phyloP scores from a whole-genome alignment of 140 eudicot species.

The Stevia rebaudiana region DNA sequence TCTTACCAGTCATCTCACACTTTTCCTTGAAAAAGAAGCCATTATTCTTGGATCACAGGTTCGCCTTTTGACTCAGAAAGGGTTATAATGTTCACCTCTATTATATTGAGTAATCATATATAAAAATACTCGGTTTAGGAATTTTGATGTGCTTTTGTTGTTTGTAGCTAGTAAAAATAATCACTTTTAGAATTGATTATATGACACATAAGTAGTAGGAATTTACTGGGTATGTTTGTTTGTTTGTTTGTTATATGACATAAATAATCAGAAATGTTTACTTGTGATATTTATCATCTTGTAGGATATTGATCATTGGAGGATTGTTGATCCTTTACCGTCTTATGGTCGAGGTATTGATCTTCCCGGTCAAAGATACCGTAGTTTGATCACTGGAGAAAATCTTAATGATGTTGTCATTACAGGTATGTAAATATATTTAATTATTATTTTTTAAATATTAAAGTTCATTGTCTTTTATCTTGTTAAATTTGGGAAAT shows the following conservation, averaged over 20 bases:
- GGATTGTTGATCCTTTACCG: slow-evolving; percentile 64
- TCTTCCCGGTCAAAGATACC: slow-evolving; percentile 74
- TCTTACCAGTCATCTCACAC: slow-evolving; percentile 89
- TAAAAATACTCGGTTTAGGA: not conserved
- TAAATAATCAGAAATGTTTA: not conserved
- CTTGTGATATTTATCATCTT: not conserved
- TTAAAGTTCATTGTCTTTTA: not conserved
- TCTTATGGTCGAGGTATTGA: slow-evolving; percentile 91
- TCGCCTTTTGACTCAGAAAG: not conserved
- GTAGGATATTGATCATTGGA: slow-evolving; percentile 74
- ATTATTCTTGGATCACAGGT: slow-evolving; percentile 84
- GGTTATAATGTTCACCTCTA: not conserved
- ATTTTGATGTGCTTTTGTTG: not conserved
- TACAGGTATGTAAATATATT: slow-evolving; percentile 46
- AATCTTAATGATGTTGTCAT: slow-evolving; percentile 75
- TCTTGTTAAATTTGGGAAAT: not conserved
- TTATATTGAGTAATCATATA: not conserved
- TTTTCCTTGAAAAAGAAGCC: slow-evolving; percentile 84
- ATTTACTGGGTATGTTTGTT: not conserved
- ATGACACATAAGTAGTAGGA: too few species aligned
- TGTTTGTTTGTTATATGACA: not conserved
- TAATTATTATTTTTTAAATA: not conserved
- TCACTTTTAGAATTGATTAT: too few species aligned
- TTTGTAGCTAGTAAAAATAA: not conserved
- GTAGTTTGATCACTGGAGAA: slow-evolving; percentile 74